Evolutionary conservation across 1,284 basidiomycete genomes (phyloP).

Genomic region (Porodaedalea pini): DNA sequence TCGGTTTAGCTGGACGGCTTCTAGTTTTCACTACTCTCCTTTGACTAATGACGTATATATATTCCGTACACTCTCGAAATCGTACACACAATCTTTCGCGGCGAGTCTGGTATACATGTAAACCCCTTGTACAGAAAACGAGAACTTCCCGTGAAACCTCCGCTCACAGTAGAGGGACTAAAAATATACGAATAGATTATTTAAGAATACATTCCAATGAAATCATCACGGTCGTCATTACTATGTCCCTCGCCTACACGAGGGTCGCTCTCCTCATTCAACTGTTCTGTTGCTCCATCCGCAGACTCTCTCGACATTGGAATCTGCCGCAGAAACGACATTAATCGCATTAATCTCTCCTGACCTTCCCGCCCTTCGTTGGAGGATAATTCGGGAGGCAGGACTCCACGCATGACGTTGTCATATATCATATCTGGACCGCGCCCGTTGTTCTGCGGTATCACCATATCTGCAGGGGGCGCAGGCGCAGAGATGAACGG

Average conservation of each 20-base stretch:
- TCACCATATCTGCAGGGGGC: neutral
- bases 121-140: too few species aligned
- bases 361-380: neutral
- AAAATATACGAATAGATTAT: neutral
- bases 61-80: neutral
- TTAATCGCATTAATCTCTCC: neutral
- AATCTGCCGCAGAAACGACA: neutral
- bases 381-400: too few species aligned
- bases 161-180: neutral
- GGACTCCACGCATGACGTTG: too few species aligned
- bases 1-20: neutral
- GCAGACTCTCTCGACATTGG: neutral
- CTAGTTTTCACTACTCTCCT: neutral
- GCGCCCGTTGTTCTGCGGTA: neutral
- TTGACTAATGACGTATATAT: neutral
- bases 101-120: neutral
- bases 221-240: conserved; percentile 15
- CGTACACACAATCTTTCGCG: neutral
- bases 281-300: neutral
- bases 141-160: too few species aligned
- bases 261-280: neutral
- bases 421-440: neutral
- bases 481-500: conserved; percentile 32
- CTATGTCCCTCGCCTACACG: neutral
- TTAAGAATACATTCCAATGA: conserved; percentile 22